phyloP scores from a whole-genome alignment of 371 early-diverging fungal genomes.

The Coelomomyces lativittatus region DNA sequence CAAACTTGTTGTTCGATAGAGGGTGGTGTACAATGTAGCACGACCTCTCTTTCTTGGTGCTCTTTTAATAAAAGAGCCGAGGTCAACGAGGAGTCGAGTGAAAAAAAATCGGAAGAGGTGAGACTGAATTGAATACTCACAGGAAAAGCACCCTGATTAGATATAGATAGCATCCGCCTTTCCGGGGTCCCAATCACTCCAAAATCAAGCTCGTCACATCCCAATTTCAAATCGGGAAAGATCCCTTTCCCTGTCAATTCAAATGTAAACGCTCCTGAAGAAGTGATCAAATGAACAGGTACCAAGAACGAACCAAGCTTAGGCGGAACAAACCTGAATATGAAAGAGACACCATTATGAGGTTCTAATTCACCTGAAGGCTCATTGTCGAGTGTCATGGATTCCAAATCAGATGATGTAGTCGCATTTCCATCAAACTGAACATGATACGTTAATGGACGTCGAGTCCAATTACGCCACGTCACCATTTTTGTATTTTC shows the following conservation, averaged over 20 bases:
- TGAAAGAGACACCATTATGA: not conserved
- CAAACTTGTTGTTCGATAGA: no score
- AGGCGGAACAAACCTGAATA: not conserved
- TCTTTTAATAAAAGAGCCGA: not conserved
- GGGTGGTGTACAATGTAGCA: not conserved
- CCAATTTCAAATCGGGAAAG: not conserved
- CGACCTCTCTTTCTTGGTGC: not conserved
- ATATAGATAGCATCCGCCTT: not conserved
- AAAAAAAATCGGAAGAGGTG: not conserved
- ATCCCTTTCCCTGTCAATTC: not conserved
- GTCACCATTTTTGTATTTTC: not conserved
- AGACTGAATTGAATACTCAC: not conserved
- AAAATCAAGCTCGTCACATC: not conserved
- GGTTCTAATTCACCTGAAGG: not conserved
- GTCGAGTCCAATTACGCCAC: constrained; percentile 1
- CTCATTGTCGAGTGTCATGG: not conserved
- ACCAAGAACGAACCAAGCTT: not conserved
- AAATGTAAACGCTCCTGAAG: not conserved
- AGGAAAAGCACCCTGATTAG: not conserved
- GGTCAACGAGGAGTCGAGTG: not conserved
- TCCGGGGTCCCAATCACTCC: not conserved
- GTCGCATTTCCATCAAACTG: not conserved
- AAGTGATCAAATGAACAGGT: not conserved
- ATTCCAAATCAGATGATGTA: not conserved
- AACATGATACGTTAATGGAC: not conserved